Evolutionary conservation across 805 yeast species (phyloP).

Genomic region (Metschnikowia aberdeeniae): DNA sequence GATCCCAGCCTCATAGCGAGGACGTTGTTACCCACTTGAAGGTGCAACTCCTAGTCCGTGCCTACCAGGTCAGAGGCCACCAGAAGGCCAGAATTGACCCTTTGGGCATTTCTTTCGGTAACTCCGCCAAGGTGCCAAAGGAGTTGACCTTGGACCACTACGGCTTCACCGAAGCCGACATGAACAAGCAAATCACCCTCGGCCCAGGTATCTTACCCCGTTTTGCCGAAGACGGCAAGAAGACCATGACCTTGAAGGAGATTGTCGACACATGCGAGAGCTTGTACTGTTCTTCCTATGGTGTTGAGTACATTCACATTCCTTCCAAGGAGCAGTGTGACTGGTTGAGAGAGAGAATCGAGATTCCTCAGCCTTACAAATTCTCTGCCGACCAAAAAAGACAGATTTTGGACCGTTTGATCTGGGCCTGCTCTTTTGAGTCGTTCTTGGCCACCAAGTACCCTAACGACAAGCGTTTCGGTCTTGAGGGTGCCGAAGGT

Average conservation of each 20-base stretch:
- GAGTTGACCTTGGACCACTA: conserved; percentile 91
- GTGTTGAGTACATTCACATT: conserved; percentile 94
- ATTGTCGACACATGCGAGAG: conserved; percentile 74
- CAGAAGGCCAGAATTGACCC: conserved; percentile 95
- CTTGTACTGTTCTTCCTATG: conserved; percentile 83
- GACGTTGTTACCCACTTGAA: conserved; percentile 85
- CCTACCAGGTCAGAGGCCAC: conserved; percentile 98
- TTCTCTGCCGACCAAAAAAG: conserved; percentile 87
- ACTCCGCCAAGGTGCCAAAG: conserved; percentile 60
- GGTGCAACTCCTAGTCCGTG: conserved; percentile 94
- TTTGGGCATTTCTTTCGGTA: conserved; percentile 84
- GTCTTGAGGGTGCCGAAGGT: conserved; percentile 97
- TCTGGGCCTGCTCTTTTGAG: conserved; percentile 96
- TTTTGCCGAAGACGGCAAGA: conserved; percentile 64
- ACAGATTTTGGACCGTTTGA: conserved; percentile 91
- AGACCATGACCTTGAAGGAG: conserved; percentile 70
- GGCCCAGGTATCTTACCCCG: conserved; percentile 98
- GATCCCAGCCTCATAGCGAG: conserved; percentile 45
- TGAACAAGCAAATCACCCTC: conserved; percentile 75
- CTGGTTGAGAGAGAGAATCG: conserved; percentile 96
- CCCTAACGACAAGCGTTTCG: conserved; percentile 98
- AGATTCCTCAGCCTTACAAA: conserved; percentile 82
- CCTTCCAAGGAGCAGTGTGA: conserved; percentile 95
- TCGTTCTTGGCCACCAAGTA: conserved; percentile 88
- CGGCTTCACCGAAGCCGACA: conserved; percentile 83